Evolutionary conservation across 495 filamentous ascomycete genomes (phyloP), one percentile per base, ranked within the genome.

Genomic region (Penicillium desertorum): DNA sequence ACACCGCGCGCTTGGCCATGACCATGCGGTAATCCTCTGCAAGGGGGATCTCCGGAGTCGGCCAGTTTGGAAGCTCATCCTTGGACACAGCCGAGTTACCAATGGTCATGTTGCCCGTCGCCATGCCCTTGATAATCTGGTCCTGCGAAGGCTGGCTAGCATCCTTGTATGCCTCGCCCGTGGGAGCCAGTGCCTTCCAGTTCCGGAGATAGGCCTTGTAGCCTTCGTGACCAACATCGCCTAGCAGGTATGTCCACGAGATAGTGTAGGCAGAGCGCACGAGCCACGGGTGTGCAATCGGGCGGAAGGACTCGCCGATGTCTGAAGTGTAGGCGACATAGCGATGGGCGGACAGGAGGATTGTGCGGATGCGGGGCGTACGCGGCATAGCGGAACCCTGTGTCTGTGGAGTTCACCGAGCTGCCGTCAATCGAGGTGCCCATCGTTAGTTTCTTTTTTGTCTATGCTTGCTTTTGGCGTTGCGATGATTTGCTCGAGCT

Each of bases 311-410:
- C 71, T 98, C 94, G 69, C 94, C 94, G 43, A 98, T 91, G 70
- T 98, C 94, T 32, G 89, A 93, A 14, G 94, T 98, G 76, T 98
- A 98, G 60, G 94, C 94, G 57, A 98, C 90, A 71, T 98, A 98
- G 66, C 94, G 88, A 68, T 98, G 94, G 27, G 92, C 91, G 42
- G 88, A 87, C 65, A 91, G 81, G 62, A 98, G 85, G 66, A 97
- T 88, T 17, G 93, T 98, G 59, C 91, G 88, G 59, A 92, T 73
- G 54, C 92, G 85, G 61, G 49, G 90, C 90, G 76, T 98, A 98
- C 63, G 89, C 94, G 47, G 93, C 94, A 71, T 96, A 98, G 61
- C 94, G 90, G 68, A 91, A 76, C 60, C 85, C 84, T 59, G 87
- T 88, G 47, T 96, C 88, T 42, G 91, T 98, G 7, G 91, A 87